Base-by-base conservation (phyloP, 1,139 yeast species). In the Blastobotrys indianensis region DNA sequence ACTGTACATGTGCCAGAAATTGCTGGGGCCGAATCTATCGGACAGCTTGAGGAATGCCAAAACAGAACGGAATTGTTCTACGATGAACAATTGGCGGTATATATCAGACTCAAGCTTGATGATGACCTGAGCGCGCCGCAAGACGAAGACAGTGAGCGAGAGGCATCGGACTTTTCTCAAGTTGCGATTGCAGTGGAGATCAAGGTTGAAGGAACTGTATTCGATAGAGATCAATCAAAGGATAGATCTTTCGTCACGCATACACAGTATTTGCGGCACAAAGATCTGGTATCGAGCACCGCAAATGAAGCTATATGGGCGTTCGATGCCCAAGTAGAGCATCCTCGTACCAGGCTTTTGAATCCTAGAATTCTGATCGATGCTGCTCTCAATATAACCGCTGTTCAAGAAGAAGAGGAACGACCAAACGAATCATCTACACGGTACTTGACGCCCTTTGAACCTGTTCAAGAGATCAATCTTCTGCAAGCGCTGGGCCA, bases 291-390 rank as follows among this genome's bases (percentile, higher is more conserved):
- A 9, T 40, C 28, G 4, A 33, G 37, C 6, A 37, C 37, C 4
- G 38, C 20, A 20, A 41, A 41, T 13, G 38, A 32, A 12, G 60
- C 60, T 5, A 45, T 55, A n/a, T 61, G 65, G 65, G 45, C 48
- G 33, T 39, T 58, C 2, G 40, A 47, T 8, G 47, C 59, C 2
- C 57, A 58, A 8, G 50, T 61, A 6, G 56, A 54, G 13, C 63
- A 60, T 41, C 63, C 64, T 1, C 47, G 63, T 16, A 54, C 57
- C 17, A 47, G 64, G 23, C 52, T 60, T 28, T 44, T 48, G 11
- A 51, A 48, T 28, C 62, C 64, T 4, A 45, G 47, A 11, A 48
- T 55, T 5, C 47, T 49, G 7, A 40, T 56, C n/a, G 54, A 54
- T 20, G 54, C 54, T 11, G 50, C 49, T 11, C 52, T 48, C 7